A percentile compares a stretch with the other conserved stretches of the same genome.
Conservation (phyloP, 2,329 filamentous ascomycete genomes). For the Scytalidium lignicola region DNA sequence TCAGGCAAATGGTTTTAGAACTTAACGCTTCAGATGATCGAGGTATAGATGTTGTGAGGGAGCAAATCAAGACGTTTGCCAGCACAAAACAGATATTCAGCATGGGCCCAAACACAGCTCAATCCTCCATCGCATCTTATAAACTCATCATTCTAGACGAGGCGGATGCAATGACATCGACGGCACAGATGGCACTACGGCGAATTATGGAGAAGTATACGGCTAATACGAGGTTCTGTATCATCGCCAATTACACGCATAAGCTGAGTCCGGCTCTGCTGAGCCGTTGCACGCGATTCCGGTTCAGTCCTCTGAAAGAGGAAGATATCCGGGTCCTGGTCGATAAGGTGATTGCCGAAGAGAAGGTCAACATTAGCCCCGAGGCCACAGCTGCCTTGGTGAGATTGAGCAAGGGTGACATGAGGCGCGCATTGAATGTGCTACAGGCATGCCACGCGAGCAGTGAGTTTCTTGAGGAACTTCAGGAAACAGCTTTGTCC, state of each 20-base stretch:
- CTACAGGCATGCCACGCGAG: slow-evolving; percentile 95
- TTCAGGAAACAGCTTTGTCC: neutral
- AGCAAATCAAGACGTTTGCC: slow-evolving; percentile 99
- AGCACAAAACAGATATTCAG: slow-evolving; percentile 96
- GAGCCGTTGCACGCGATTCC: slow-evolving; percentile 88
- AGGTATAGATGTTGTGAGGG: slow-evolving; percentile 94
- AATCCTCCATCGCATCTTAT: slow-evolving; percentile 61
- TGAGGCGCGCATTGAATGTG: slow-evolving; percentile 91
- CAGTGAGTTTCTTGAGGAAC: slow-evolving; percentile 48
- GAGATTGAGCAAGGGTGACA: slow-evolving; percentile 86
- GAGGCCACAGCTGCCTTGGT: slow-evolving; percentile 83
- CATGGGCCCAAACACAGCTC: slow-evolving; percentile 47
- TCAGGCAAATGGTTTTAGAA: slow-evolving; percentile 98
- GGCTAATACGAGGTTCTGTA: slow-evolving; percentile 93
- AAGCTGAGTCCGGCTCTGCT: slow-evolving; percentile 91
- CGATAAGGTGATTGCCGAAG: slow-evolving; percentile 83
- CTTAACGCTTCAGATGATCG: slow-evolving; percentile 96
- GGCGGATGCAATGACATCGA: slow-evolving; percentile 99
- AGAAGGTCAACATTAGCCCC: slow-evolving; percentile 74
- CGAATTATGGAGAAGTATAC: slow-evolving; percentile 99
- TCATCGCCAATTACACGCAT: slow-evolving; percentile 98
- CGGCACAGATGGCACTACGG: slow-evolving; percentile 93
- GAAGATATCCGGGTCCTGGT: slow-evolving; percentile 79
- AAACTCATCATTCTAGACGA: slow-evolving; percentile 98
- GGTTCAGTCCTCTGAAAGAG: slow-evolving; percentile 91